Evolutionary conservation across 208 protist species (phyloP).

Genomic region (Acanthamoeba polyphaga): DNA sequence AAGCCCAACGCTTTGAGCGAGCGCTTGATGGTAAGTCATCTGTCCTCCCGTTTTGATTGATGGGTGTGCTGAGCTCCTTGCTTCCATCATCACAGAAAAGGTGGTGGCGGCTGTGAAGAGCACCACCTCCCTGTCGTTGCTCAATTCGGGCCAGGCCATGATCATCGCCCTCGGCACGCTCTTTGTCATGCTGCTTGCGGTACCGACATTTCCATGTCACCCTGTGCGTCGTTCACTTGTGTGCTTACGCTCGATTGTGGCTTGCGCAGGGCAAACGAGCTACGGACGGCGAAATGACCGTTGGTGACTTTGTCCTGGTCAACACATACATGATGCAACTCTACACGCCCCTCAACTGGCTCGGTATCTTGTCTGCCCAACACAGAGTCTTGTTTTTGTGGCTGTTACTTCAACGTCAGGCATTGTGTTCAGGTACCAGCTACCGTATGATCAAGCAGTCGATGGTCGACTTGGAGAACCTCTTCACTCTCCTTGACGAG

Average conservation of each 20-base stretch:
- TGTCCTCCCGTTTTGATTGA: neutral
- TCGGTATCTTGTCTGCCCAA: neutral
- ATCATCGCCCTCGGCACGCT: constrained; percentile 87
- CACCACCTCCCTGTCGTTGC: constrained; percentile 71
- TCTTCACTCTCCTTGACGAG: constrained; percentile 83
- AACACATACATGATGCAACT: constrained; percentile 90
- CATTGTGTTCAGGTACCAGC: constrained; percentile 78
- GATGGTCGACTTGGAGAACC: constrained; percentile 89
- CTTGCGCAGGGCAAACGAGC: constrained; percentile 37
- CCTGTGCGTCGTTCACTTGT: neutral
- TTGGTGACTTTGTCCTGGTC: constrained; percentile 91
- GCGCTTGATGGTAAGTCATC: constrained; percentile 79
- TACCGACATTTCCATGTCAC: neutral
- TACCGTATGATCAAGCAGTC: constrained; percentile 89
- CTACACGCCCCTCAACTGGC: constrained; percentile 87
- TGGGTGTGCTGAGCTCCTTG: neutral
- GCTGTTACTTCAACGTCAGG: too few species aligned
- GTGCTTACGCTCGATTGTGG: neutral
- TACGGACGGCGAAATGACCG: constrained; percentile 81
- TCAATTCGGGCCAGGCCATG: constrained; percentile 89
- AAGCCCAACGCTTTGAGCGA: constrained; percentile 77
- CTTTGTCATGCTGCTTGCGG: constrained; percentile 87
- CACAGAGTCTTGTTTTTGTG: constrained; percentile 81
- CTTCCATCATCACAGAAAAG: constrained; percentile 77
- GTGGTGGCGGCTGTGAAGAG: constrained; percentile 85